Evolutionary conservation across 2,329 filamentous ascomycete genomes (phyloP).

Genomic region (Claviceps humidiphila): DNA sequence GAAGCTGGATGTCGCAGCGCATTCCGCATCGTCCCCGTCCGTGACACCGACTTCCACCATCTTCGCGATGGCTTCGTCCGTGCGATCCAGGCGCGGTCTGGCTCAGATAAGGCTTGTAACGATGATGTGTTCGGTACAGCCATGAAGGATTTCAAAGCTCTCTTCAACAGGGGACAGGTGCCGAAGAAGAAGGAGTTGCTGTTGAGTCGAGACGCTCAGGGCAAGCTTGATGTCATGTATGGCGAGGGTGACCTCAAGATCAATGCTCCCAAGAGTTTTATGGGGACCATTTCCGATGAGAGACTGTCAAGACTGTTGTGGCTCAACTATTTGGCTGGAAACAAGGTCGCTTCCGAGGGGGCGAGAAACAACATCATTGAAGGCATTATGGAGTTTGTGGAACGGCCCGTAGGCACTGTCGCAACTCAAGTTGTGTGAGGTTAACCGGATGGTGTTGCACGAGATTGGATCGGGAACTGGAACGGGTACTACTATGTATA

Average conservation of each 20-base stretch:
- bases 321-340: slow-evolving; percentile 81
- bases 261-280: slow-evolving; percentile 30
- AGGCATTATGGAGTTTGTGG: slow-evolving; percentile 77
- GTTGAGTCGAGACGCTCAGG: slow-evolving; percentile 52
- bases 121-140: slow-evolving; percentile 66
- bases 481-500: not conserved
- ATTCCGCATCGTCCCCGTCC: slow-evolving; percentile 76
- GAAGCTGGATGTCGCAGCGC: slow-evolving; percentile 58
- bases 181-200: slow-evolving; percentile 70
- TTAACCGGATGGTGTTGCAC: not conserved
- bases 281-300: slow-evolving; percentile 68
- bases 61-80: slow-evolving; percentile 83
- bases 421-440: slow-evolving; percentile 56
- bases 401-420: slow-evolving; percentile 76
- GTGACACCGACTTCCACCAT: slow-evolving; percentile 89
- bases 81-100: slow-evolving; percentile 62
- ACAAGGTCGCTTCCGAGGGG: slow-evolving; percentile 72
- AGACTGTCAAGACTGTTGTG: slow-evolving; percentile 70
- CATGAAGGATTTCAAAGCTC: slow-evolving; percentile 61
- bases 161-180: slow-evolving; percentile 73
- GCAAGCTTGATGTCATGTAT: slow-evolving; percentile 55
- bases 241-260: slow-evolving; percentile 43
- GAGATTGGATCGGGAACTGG: not conserved
- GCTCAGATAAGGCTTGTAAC: slow-evolving; percentile 39
- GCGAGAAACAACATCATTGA: slow-evolving; percentile 73